Conservation (phyloP, 2,329 filamentous ascomycete species). For the Fusarium agapanthi region DNA sequence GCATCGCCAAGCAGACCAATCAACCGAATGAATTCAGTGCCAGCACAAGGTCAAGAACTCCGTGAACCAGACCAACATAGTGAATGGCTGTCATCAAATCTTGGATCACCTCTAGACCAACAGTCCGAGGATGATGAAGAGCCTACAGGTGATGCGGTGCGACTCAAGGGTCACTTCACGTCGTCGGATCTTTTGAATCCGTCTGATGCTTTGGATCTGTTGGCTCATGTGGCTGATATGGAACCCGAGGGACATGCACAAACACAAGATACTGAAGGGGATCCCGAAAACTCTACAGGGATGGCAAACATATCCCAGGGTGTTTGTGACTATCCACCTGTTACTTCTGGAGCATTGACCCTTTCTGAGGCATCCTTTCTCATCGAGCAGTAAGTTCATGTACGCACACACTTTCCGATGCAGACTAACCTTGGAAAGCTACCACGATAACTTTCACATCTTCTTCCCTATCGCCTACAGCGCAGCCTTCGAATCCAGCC, state of each 20-base stretch:
- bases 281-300: not conserved
- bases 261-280: not conserved
- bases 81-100: constrained; percentile 27
- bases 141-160: not conserved
- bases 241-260: constrained; percentile 40
- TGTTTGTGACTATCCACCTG: constrained; percentile 43
- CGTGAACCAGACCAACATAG: constrained; percentile 12
- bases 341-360: constrained; percentile 44
- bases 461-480: constrained; percentile 74
- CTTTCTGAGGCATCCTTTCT: constrained; percentile 39
- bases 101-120: constrained; percentile 23
- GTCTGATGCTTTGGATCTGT: constrained; percentile 52
- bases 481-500: constrained; percentile 62
- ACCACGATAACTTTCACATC: constrained; percentile 72
- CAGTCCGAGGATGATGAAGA: constrained; percentile 12
- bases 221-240: constrained; percentile 53
- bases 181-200: constrained; percentile 53
- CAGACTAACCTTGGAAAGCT: constrained; percentile 50
- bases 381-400: constrained; percentile 40
- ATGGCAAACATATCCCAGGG: not conserved
- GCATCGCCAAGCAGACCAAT: not conserved
- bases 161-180: constrained; percentile 52
- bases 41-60: not conserved
- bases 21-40: not conserved
- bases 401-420: rapidly evolving